Percentiles rank a stretch among this genome's conserved stretches.
Evolutionary conservation across 2,329 filamentous ascomycete species (phyloP).

Genomic region (Xylariaceae sp.): DNA sequence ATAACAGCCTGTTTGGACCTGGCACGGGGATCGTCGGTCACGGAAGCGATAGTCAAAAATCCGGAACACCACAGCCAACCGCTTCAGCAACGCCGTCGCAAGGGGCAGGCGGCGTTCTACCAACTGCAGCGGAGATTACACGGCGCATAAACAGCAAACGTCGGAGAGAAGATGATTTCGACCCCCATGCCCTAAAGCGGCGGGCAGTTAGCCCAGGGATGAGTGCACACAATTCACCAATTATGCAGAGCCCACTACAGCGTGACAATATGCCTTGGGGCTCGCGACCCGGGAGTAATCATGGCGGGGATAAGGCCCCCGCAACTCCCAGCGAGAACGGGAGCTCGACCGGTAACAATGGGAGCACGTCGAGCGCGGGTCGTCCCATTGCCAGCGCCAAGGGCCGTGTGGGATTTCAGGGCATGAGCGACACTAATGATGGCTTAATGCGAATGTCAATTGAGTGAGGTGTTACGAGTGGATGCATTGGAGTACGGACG

Average conservation of each 20-base stretch:
- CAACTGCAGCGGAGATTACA: constrained; percentile 69
- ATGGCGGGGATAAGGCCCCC: constrained; percentile 46
- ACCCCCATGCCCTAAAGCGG: constrained; percentile 82
- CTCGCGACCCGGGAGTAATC: constrained; percentile 61
- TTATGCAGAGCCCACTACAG: constrained; percentile 79
- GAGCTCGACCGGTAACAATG: constrained; percentile 34
- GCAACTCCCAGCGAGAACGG: constrained; percentile 50
- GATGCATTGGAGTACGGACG: neutral
- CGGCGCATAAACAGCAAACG: constrained; percentile 76
- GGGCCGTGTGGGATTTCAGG: constrained; percentile 74
- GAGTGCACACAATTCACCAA: constrained; percentile 84
- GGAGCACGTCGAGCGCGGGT: constrained; percentile 23
- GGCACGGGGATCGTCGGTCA: constrained; percentile 33
- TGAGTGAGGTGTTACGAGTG: constrained; percentile 51
- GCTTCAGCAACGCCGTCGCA: constrained; percentile 31
- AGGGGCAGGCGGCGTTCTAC: constrained; percentile 41
- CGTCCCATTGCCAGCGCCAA: constrained; percentile 50
- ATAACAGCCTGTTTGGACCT: constrained; percentile 32
- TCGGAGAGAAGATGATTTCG: constrained; percentile 86
- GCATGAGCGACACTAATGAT: constrained; percentile 94
- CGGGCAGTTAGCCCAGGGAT: constrained; percentile 88
- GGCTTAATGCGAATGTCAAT: constrained; percentile 97
- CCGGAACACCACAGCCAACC: constrained; percentile 38
- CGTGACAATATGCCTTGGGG: constrained; percentile 68
- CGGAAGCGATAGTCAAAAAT: constrained; percentile 29